Conservation (phyloP, 2,329 filamentous ascomycete genomes). For the Sphaerulina populicola region DNA sequence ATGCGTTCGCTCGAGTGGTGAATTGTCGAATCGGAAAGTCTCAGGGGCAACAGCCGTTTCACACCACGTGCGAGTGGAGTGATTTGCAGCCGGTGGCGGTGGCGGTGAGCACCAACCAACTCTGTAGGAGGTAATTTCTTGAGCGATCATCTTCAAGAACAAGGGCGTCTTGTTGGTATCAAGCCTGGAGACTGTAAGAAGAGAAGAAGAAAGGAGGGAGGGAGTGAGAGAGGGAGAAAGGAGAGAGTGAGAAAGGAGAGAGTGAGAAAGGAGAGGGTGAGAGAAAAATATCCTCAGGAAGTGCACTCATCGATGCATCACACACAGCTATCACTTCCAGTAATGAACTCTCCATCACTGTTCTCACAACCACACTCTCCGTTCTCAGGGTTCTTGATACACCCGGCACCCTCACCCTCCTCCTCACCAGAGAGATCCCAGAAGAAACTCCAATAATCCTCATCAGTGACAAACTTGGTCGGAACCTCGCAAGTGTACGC, state of each 20-base stretch:
- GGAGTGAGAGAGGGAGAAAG: too few species aligned
- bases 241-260: too few species aligned
- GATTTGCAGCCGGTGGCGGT: too few species aligned
- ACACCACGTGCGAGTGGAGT: background rate
- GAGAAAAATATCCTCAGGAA: background rate
- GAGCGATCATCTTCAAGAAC: too few species aligned
- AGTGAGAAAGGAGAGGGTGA: too few species aligned
- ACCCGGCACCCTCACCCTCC: constrained; percentile 32
- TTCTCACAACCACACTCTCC: constrained; percentile 39
- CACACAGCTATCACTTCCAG: constrained; percentile 19
- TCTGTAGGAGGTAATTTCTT: too few species aligned
- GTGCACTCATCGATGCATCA: background rate
- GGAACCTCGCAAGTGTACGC: background rate
- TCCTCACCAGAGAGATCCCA: background rate
- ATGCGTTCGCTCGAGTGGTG: background rate
- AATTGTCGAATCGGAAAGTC: background rate
- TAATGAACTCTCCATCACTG: constrained; percentile 36
- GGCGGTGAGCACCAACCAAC: too few species aligned
- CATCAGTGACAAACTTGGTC: background rate
- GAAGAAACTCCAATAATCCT: background rate
- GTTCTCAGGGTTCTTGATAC: constrained; percentile 36
- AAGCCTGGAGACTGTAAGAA: too few species aligned
- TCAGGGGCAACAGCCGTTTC: background rate
- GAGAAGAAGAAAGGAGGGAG: too few species aligned
- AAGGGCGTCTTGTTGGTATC: too few species aligned